Evolutionary conservation across 1,139 yeast species (phyloP), one percentile per base, ranked within the genome.

Genomic region (Candida frijolesensis): DNA sequence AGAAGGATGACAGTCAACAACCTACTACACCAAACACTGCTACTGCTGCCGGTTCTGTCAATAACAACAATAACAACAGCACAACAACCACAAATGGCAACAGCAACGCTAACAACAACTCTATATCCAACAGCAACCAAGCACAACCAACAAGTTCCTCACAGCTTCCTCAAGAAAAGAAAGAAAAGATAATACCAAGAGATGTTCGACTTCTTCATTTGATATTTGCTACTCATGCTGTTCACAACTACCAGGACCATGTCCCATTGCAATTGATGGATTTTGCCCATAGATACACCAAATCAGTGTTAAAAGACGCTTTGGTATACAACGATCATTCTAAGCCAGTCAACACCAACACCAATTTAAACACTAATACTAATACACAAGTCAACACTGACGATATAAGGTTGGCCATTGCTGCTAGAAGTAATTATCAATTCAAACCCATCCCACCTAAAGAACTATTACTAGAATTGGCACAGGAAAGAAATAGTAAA

Each of bases 361-460:
- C 72, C 12, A 60, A 67, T 60, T 60, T 68, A 41, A 74, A 68
- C 44, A 64, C 79, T 15, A 70, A 61, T 45, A 59, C 79, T 55
- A 73, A 71, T 54, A 70, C 79, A 6, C 79, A 82, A 1, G 77
- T 92, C 16, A 82, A 90, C 14, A 89, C 95, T 4, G 98, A 95
- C 56, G 99, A 95, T 63, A 80, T 94, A 46, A 79, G 98, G 57
- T 76, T 94, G 57, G 97, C 98, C 0, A 90, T 94, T 25, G 96
- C 96, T 0, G 95, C 99, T 0, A 77, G 96, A 52, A 89, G 96
- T 16, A 91, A 89, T 65, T 90, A 91, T 65, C 98, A 94, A 67
- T 94, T 94, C 76, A 91, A 90, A 66, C 97, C 98, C 1, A 87
- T 95, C 0, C 96, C 97, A 6, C 96, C 96, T 2, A 94, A 94